Evolutionary conservation across 495 filamentous ascomycete genomes (phyloP), one percentile per base, ranked within the genome.

Genomic region (Podospora australis): DNA sequence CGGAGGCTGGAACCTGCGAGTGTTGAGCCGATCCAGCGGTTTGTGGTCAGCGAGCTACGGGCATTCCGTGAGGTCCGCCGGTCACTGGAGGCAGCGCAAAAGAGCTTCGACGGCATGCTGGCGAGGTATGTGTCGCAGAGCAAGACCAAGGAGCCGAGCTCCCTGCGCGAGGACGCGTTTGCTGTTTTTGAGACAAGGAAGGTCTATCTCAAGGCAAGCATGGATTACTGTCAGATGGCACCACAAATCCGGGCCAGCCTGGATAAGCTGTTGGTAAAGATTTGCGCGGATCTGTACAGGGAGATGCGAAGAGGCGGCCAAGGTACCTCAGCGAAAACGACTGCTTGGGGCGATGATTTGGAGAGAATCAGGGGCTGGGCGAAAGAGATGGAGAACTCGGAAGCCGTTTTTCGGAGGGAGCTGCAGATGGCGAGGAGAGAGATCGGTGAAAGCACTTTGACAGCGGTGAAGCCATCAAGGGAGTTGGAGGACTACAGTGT

Each of bases 141-240:
- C 24, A 98, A 95, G 68, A 84, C 88, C 2, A 97, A 96, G 67
- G 92, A 98, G 63, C 79, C 90, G 6, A 95, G 88, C 10, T 77
- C 88, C 1, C 71, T 98, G 44, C 74, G 94, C 39, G 92, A 98
- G 64, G 92, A 98, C 66, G 91, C 94, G 0, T 98, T 97, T 58
- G 84, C 92, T 63, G 81, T 98, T 28, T 92, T 95, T 54, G 94
- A 97, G 74, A 86, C 90, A 13, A 81, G 91, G 40, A 91, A 90
- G 65, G 80, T 82, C 14, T 98, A 97, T 59, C 74, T 96, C 19
- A 91, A 87, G 66, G 85, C 90, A 0, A 89, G 88, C 6, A 80
- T 97, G 79, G 92, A 98, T 64, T 97, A 90, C 55, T 92, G 88
- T 53, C 79, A 94, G 34, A 75, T 84, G 41, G 88, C 86, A 14